Evolutionary conservation across 345 rosid genomes (phyloP).

Genomic region (Aquilaria sinensis): DNA sequence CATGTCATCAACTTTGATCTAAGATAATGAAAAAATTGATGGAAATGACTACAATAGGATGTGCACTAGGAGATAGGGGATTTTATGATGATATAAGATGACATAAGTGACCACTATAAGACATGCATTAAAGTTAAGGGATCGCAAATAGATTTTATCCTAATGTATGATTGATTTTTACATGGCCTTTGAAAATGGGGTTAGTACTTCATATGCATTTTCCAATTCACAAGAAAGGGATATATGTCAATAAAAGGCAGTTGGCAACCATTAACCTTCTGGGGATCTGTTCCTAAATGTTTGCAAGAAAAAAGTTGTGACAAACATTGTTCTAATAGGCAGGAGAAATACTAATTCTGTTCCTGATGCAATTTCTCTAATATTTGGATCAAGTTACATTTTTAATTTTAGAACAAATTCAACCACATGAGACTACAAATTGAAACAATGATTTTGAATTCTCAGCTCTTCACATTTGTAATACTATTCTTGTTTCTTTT

Average conservation of each 20-base stretch:
- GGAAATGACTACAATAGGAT: too few relatives aligned
- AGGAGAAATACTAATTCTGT: slow-evolving; percentile 31
- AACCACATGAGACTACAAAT: not conserved
- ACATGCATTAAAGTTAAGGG: too few relatives aligned
- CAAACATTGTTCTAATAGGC: slow-evolving; percentile 78
- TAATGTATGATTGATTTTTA: slow-evolving; percentile 21
- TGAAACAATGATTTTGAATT: not conserved
- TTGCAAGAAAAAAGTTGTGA: slow-evolving; percentile 94
- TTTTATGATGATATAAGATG: too few relatives aligned
- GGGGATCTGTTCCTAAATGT: slow-evolving; percentile 84
- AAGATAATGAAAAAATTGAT: too few relatives aligned
- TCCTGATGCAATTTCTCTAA: slow-evolving; percentile 9
- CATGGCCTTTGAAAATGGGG: slow-evolving; percentile 94
- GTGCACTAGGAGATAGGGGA: too few relatives aligned
- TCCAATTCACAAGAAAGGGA: slow-evolving; percentile 86
- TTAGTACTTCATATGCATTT: slow-evolving; percentile 78
- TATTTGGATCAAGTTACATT: not conserved
- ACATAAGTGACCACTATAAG: too few relatives aligned
- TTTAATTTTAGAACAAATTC: not conserved
- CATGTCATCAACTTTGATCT: too few relatives aligned
- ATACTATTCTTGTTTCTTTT: not conserved
- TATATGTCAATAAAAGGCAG: slow-evolving; percentile 84
- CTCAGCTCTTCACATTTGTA: not conserved
- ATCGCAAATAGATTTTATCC: too few relatives aligned
- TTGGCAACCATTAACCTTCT: slow-evolving; percentile 87